A percentile compares a stretch with the other conserved stretches of the same genome.
Conservation (phyloP, 2,329 filamentous ascomycete genomes). For the Penicillium psychrosexuale region DNA sequence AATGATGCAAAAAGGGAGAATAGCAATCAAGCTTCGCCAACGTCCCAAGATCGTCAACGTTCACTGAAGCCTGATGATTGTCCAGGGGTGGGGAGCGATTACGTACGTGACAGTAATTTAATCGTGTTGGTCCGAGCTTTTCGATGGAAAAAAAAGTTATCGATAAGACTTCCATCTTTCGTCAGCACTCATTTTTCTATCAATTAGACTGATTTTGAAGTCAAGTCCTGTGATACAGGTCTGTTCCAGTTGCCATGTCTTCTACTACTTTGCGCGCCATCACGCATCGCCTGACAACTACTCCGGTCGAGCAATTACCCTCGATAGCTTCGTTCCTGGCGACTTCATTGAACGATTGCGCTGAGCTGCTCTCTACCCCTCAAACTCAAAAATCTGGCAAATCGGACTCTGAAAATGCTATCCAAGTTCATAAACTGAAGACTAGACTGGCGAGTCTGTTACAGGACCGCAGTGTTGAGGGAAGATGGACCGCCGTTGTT, state of each 20-base stretch:
- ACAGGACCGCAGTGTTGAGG: constrained; percentile 70
- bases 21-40: constrained; percentile 9
- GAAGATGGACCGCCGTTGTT: constrained; percentile 72
- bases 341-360: constrained; percentile 53
- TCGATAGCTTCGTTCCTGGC: constrained; percentile 68
- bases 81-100: constrained; percentile 21
- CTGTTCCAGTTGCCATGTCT: constrained; percentile 17
- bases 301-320: constrained; percentile 70
- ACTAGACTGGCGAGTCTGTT: constrained; percentile 74
- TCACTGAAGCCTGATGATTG: constrained; percentile 20
- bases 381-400: constrained; percentile 58
- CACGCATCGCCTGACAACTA: constrained; percentile 60
- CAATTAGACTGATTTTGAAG: constrained; percentile 1
- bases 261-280: constrained; percentile 43
- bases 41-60: constrained; percentile 4
- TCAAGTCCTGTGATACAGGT: neutral
- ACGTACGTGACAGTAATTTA: constrained; percentile 28
- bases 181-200: neutral
- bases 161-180: constrained; percentile 9
- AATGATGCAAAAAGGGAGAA: constrained; percentile 16
- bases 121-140: constrained; percentile 28
- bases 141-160: constrained; percentile 20
- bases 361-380: constrained; percentile 60
- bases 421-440: constrained; percentile 78
- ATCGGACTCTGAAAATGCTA: constrained; percentile 61